These are phyloP conservation scores for Lactarius indigo DNA, from an alignment of 768 basidiomycete genomes.

Conservation along the genomic window DNA sequence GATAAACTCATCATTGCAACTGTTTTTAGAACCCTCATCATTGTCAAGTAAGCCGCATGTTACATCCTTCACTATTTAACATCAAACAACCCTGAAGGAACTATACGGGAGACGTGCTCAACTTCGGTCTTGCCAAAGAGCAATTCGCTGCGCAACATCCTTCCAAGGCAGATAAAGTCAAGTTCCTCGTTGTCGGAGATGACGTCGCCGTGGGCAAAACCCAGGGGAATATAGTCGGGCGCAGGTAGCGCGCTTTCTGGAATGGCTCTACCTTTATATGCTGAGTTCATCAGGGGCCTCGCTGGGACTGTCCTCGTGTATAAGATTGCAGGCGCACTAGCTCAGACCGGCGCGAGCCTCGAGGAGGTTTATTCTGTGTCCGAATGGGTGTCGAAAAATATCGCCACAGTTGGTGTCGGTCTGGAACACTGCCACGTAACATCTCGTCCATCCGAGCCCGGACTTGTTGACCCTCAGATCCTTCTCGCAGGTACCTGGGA, in stretches of 20 bases:
- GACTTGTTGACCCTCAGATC: constrained; percentile 4
- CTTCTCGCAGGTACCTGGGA: constrained; percentile 66
- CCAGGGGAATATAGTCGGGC: constrained; percentile 81
- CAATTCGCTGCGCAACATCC: constrained; percentile 72
- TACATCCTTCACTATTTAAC: too few relatives aligned
- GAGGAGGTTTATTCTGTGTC: constrained; percentile 66
- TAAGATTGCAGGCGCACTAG: constrained; percentile 86
- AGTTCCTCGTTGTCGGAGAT: constrained; percentile 82
- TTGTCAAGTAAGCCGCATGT: constrained; percentile 60
- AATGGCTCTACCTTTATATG: background rate
- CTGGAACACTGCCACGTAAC: constrained; percentile 84
- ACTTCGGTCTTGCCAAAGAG: constrained; percentile 88
- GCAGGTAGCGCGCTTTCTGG: constrained; percentile 45
- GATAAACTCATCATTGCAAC: background rate
- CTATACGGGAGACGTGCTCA: constrained; percentile 87
- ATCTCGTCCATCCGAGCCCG: background rate
- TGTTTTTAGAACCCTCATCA: constrained; percentile 62
- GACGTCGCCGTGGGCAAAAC: constrained; percentile 83
- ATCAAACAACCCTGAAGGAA: constrained; percentile 47
- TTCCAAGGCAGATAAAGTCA: constrained; percentile 60
- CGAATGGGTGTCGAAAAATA: constrained; percentile 57
- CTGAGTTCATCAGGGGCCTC: constrained; percentile 53
- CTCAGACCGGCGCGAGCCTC: constrained; percentile 61
- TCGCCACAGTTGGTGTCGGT: constrained; percentile 83
- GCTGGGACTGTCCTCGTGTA: constrained; percentile 83